Evolutionary conservation across 1,139 yeast genomes (phyloP).

Genomic region (Yamadazyma jaroonii): DNA sequence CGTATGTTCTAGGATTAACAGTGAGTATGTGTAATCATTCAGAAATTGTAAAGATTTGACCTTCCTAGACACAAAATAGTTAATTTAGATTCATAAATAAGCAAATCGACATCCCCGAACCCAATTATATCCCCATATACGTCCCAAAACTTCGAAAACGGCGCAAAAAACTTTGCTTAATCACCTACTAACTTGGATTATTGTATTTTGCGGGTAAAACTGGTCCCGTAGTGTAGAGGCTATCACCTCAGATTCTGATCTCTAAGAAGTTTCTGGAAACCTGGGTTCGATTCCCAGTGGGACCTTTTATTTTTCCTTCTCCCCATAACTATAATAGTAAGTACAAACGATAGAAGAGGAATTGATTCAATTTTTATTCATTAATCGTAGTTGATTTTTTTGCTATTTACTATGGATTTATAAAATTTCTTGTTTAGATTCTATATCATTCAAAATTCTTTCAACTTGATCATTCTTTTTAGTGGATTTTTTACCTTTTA

Average conservation of each 20-base stretch:
- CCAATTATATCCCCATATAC: too few species aligned
- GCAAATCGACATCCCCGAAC: too few species aligned
- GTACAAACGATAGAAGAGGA: too few species aligned
- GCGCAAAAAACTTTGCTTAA: too few species aligned
- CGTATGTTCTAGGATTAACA: background rate
- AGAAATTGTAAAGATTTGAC: too few species aligned
- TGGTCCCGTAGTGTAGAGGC: constrained; percentile 36
- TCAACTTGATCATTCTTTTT: constrained; percentile 1
- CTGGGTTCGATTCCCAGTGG: constrained; percentile 39
- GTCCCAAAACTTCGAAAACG: too few species aligned
- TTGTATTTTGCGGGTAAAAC: constrained; percentile 2
- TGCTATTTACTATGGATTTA: too few species aligned
- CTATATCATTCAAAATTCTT: constrained; percentile 1
- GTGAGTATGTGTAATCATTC: too few species aligned
- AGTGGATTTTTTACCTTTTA: constrained; percentile 16
- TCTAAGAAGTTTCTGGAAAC: constrained; percentile 24
- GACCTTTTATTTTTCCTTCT: constrained; percentile 20
- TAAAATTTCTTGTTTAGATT: too few species aligned
- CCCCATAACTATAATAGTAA: background rate
- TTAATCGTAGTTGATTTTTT: background rate
- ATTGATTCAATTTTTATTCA: background rate
- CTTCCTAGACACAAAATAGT: too few species aligned
- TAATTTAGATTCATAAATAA: too few species aligned
- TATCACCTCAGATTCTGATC: constrained; percentile 36
- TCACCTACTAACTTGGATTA: too few species aligned